phyloP scores from a whole-genome alignment of 2,329 filamentous ascomycete genomes.

The Aspergillus piperis region DNA sequence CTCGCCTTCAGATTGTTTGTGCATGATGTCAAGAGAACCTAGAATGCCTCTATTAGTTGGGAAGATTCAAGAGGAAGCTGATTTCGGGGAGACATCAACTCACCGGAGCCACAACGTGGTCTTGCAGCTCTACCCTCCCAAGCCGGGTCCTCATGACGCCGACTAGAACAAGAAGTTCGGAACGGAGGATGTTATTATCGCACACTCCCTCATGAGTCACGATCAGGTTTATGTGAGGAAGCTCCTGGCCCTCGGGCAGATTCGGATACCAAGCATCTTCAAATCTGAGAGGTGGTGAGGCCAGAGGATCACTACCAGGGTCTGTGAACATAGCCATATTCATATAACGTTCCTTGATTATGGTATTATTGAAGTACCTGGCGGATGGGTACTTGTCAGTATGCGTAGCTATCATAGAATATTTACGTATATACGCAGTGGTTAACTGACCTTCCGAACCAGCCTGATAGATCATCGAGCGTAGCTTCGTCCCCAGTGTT shows the following conservation, averaged over 20 bases:
- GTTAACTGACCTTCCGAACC: not conserved
- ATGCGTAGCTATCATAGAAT: not conserved
- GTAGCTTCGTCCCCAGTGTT: not conserved
- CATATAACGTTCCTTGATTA: not conserved
- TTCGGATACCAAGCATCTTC: not conserved
- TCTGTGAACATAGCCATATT: not conserved
- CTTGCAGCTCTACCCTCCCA: not conserved
- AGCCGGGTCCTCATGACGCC: slow-evolving; percentile 2
- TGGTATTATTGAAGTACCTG: not conserved
- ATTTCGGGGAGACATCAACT: not conserved
- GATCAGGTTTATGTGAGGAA: not conserved
- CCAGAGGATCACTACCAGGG: not conserved
- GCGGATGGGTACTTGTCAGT: not conserved
- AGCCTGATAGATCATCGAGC: not conserved
- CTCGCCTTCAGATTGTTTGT: not conserved
- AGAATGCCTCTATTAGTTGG: not conserved
- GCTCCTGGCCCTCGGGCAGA: not conserved
- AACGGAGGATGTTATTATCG: not conserved
- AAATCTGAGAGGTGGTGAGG: not conserved
- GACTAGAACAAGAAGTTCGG: not conserved
- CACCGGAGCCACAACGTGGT: not conserved
- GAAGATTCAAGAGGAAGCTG: not conserved
- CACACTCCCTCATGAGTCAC: not conserved
- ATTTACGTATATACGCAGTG: not conserved
- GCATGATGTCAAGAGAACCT: not conserved